Percentiles rank a stretch among this genome's conserved stretches.
phyloP scores from a whole-genome alignment of 345 rosid genomes.

The Aegle marmelos region DNA sequence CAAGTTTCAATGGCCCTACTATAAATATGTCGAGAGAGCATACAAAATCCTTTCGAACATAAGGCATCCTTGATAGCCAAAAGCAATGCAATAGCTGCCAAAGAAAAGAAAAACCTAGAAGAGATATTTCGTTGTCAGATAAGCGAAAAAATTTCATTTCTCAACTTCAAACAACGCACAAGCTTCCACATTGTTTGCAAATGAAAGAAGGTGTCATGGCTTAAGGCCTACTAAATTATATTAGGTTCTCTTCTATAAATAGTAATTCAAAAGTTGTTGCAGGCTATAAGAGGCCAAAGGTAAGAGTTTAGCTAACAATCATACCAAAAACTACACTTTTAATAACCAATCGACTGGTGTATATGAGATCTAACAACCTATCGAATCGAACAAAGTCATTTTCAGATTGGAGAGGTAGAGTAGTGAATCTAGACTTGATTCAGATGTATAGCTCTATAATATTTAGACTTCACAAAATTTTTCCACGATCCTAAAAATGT shows the following conservation, averaged over 20 bases:
- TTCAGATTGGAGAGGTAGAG: not conserved
- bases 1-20: no score
- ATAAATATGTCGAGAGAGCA: no score
- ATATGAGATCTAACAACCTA: not conserved
- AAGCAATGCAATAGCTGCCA: no score
- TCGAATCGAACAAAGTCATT: fast-evolving
- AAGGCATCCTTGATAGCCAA: no score
- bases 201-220: fast-evolving
- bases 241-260: fast-evolving
- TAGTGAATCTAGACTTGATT: fast-evolving
- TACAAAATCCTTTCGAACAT: no score
- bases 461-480: no score
- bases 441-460: no score
- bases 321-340: not conserved
- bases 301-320: not conserved
- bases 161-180: fast-evolving
- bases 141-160: no score
- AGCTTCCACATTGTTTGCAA: no score
- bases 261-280: fast-evolving
- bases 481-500: no score
- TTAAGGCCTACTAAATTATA: fast-evolving
- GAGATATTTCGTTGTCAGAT: no score
- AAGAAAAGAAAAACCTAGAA: no score
- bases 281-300: not conserved
- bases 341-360: not conserved